Conservation (phyloP, 768 basidiomycete genomes). For the Leucocoprinus leucothites region DNA sequence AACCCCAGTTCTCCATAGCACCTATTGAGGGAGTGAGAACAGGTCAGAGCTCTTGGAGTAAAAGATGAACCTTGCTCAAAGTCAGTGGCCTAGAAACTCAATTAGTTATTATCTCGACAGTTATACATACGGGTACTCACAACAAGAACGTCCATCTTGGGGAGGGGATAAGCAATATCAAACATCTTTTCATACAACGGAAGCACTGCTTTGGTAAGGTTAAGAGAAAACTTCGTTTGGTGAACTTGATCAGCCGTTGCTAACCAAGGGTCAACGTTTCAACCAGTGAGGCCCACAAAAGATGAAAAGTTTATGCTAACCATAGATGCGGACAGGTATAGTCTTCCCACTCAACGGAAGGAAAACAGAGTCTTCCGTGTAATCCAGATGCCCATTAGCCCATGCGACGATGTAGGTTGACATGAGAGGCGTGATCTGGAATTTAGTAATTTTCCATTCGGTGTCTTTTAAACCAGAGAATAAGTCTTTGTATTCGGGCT, state of each 20-base stretch:
- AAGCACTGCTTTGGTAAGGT: conserved; percentile 76
- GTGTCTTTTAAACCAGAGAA: conserved; percentile 19
- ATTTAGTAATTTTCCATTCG: conserved; percentile 81
- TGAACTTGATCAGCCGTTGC: conserved; percentile 80
- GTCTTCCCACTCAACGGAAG: conserved; percentile 79
- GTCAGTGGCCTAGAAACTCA: conserved; percentile 58
- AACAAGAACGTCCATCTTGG: conserved; percentile 92
- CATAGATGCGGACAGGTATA: conserved; percentile 82
- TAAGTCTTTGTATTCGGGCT: neutral
- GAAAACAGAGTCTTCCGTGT: conserved; percentile 71
- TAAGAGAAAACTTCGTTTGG: conserved; percentile 84
- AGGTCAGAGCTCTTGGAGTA: too few relatives aligned
- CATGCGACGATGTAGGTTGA: conserved; percentile 88
- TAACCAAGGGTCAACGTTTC: conserved; percentile 24
- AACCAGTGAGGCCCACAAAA: neutral
- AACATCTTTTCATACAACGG: conserved; percentile 94
- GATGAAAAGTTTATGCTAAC: conserved; percentile 33
- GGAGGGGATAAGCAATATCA: conserved; percentile 88
- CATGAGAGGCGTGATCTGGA: conserved; percentile 81
- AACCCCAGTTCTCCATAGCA: conserved; percentile 94
- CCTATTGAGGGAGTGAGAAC: conserved; percentile 34
- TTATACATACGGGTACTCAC: conserved; percentile 37
- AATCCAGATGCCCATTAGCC: conserved; percentile 77
- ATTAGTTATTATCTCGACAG: neutral
- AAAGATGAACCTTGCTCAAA: conserved; percentile 73